Base-by-base conservation (phyloP, 2,329 filamentous ascomycete genomes). In the Colletotrichum sp. region DNA sequence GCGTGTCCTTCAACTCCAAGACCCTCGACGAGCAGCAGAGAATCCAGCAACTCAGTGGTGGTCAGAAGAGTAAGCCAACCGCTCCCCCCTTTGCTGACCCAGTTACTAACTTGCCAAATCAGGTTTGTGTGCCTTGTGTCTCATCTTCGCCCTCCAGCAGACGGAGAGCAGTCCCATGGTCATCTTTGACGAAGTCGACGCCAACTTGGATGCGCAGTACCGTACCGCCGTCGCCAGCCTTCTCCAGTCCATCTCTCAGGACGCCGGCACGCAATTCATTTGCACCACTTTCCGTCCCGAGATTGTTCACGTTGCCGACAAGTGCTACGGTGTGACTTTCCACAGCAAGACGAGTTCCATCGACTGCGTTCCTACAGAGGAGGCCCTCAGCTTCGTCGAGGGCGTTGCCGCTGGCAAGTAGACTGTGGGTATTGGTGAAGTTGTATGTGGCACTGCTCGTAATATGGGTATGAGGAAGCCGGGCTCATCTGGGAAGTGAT, bases 231-330 rank as follows among this genome's bases (percentile, higher is more conserved):
- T 99, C 13, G 97, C 97, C 4, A 91, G 95, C 72, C 95, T 99
- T 87, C 90, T 99, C 27, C 90, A 96, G 82, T 93, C 93, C 71
- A 96, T 95, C 78, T 95, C 93, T 16, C 87, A 90, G 76, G 91
- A 93, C 79, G 90, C 90, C 16, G 89, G 90, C 77, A 93, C 90
- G 67, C 90, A 99, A 84, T 99, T 99, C 83, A 99, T 99, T 85
- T 99, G 97, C 90, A 99, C 97, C 6, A 99, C 97, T 4, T 99
- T 99, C 92, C 91, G 97, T 74, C 97, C 97, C 2, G 97, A 99
- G 87, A 98, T 99, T 90, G 91, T 99, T 78, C 92, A 94, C 77
- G 95, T 99, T 25, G 97, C 97, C 5, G 96, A 99, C 88, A 98
- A 98, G 88, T 98, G 96, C 86, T 99, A 99, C 84, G 97, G 97